phyloP scores from a whole-genome alignment of 345 rosid species.

The Camelina laxa region DNA sequence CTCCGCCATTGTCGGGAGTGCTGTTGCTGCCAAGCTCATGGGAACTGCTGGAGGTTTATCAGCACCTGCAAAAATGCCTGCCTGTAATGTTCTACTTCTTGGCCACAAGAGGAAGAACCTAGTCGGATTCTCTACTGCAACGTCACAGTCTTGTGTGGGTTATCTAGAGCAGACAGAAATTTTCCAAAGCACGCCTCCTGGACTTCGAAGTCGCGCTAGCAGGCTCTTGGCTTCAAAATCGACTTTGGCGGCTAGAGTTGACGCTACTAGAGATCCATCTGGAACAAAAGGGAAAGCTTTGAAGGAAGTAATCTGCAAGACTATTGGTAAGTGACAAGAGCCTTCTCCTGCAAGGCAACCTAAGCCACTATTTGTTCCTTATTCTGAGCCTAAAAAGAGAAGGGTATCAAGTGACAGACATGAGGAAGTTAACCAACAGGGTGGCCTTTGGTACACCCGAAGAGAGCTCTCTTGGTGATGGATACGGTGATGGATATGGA shows the following conservation, averaged over 20 bases:
- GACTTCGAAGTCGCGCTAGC: constrained; percentile 64
- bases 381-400: constrained; percentile 80
- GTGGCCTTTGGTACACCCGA: constrained; percentile 82
- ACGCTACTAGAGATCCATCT: constrained; percentile 48
- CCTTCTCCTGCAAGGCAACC: constrained; percentile 89
- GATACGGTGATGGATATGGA: constrained; percentile 55
- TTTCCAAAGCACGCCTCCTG: constrained; percentile 70
- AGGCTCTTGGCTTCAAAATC: constrained; percentile 81
- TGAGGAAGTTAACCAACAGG: constrained; percentile 82
- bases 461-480: constrained; percentile 92
- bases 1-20: too few relatives aligned
- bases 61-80: too few relatives aligned
- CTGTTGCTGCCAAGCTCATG: too few relatives aligned
- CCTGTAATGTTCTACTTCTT: too few relatives aligned
- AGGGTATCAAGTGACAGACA: constrained; percentile 81
- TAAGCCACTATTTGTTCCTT: constrained; percentile 83
- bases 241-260: constrained; percentile 73
- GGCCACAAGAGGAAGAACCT: too few relatives aligned
- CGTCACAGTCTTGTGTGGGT: too few relatives aligned
- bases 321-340: constrained; percentile 87
- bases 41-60: too few relatives aligned
- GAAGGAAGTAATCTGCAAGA: constrained; percentile 62
- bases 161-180: constrained; percentile 8
- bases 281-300: too few relatives aligned
- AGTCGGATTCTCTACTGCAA: too few relatives aligned